phyloP scores from a whole-genome alignment of 73 alveolate genomes.

The Urostyla sp. region DNA sequence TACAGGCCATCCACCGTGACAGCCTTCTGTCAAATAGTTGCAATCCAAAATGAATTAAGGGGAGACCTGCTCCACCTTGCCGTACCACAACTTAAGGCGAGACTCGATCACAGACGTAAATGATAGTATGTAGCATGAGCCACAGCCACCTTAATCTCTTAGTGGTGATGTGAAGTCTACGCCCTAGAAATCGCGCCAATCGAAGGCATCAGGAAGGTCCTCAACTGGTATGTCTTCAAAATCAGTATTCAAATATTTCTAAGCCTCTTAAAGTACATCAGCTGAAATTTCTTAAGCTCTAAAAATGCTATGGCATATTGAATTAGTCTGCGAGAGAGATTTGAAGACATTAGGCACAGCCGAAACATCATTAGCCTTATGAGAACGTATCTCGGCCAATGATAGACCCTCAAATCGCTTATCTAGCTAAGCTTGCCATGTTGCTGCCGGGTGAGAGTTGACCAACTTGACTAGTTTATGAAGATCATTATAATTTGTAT shows the following conservation, averaged over 20 bases:
- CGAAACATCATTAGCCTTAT: neutral
- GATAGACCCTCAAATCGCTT: neutral
- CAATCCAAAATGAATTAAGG: constrained; percentile 59
- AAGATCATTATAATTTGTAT: too few relatives aligned
- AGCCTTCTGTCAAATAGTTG: constrained; percentile 89
- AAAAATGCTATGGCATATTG: neutral
- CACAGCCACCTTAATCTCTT: constrained; percentile 76
- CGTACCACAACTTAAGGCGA: constrained; percentile 73
- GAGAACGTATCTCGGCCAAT: neutral
- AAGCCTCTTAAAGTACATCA: neutral
- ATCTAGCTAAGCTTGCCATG: neutral
- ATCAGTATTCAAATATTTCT: neutral
- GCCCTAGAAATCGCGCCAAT: constrained; percentile 81
- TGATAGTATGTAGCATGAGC: constrained; percentile 79
- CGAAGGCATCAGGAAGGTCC: constrained; percentile 66
- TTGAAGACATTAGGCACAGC: neutral
- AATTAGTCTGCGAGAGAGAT: neutral
- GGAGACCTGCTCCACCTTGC: constrained; percentile 44
- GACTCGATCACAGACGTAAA: constrained; percentile 59
- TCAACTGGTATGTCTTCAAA: constrained; percentile 47
- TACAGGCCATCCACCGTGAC: constrained; percentile 90
- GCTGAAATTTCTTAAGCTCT: neutral
- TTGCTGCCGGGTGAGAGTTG: neutral
- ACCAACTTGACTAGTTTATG: neutral
- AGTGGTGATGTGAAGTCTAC: constrained; percentile 65